Evolutionary conservation across 1,139 yeast species (phyloP).

Genomic region (Pichia sp.): DNA sequence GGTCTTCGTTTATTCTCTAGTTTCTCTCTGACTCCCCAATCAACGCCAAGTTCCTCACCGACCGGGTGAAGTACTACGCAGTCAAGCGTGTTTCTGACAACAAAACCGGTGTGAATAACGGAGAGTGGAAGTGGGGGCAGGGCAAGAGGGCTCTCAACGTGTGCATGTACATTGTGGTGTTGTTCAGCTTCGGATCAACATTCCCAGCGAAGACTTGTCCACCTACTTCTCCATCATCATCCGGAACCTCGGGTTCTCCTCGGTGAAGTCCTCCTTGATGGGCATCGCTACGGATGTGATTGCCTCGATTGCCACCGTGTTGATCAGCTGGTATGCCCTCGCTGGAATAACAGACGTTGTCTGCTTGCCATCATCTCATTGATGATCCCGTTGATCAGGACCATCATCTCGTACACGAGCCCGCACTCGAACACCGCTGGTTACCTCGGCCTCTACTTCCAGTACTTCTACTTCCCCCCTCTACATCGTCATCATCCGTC

Average conservation of each 20-base stretch:
- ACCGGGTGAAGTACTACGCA: constrained; percentile 29
- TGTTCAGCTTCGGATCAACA: constrained; percentile 34
- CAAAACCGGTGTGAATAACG: constrained; percentile 31
- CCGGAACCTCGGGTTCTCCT: constrained; percentile 42
- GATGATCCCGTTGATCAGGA: constrained; percentile 1
- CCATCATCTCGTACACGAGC: constrained; percentile 1
- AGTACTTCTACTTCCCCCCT: constrained; percentile 3
- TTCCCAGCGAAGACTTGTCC: constrained; percentile 27
- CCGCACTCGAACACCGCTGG: constrained; percentile 1
- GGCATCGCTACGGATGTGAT: constrained; percentile 43
- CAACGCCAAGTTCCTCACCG: constrained; percentile 9
- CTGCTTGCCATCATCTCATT: constrained; percentile 3
- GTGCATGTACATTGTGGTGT: constrained; percentile 32
- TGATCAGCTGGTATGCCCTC: constrained; percentile 1
- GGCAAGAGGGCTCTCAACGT: constrained; percentile 31
- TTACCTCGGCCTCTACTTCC: constrained; percentile 2
- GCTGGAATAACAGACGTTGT: constrained; percentile 4
- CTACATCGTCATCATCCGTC: constrained; percentile 2
- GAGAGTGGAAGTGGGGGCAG: constrained; percentile 32
- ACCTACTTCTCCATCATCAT: constrained; percentile 47
- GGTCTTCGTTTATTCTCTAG: constrained; percentile 8
- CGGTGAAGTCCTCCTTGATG: constrained; percentile 37
- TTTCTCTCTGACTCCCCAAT: constrained; percentile 13
- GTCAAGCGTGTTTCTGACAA: constrained; percentile 33
- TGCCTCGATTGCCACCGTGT: constrained; percentile 28